Base-by-base conservation (phyloP, 2,329 filamentous ascomycete species). In the Pseudocercospora eumusae region DNA sequence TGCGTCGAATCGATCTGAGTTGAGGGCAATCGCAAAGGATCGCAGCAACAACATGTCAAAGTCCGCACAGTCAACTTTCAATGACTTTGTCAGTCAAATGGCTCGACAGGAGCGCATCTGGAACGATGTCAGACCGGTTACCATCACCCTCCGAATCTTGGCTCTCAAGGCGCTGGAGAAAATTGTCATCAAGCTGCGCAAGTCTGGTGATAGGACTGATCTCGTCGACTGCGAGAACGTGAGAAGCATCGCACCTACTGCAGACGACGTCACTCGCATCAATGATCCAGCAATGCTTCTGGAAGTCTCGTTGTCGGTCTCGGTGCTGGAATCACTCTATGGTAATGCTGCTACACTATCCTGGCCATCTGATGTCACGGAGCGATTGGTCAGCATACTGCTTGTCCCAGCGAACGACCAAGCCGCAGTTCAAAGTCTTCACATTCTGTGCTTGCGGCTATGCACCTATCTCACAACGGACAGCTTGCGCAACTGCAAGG, bases 401-500 rank as follows among this genome's bases (percentile, higher is more conserved):
- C 55, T 58, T 5, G 44, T 59, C n/a, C 65, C 68, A 1, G 20
- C 40, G 11, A 50, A 69, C 9, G 53, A 59, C 4, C 31, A 52
- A n/a, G 56, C 53, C 9, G 60, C 47, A 18, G 25, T 64, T 4
- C 64, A 63, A 18, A 65, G 71, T 23, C 63, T 72, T 1, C 62
- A 63, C 4, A 74, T 74, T 57, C 75, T 86, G 18, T 77, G 86
- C 27, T 79, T 93, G 52, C 86, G 90, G 60, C 82, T 97, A 3
- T 88, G 91, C 36, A 83, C 96, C 65, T 96, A 96, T 70, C 83
- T 93, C 55, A 95, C 92, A 8, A 96, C 96, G 78, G 91, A 92
- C 68, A 90, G 90, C 64, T 77, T 84, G 0, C 79, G 81, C 13
- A 86, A 91, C 11, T 92, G 90, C 44, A 83, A 85, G 28, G 79